A percentile compares a stretch with the other conserved stretches of the same genome.
These are phyloP conservation scores for Angomonas deanei DNA, from an alignment of 208 protist species.

Conservation along the genomic window DNA sequence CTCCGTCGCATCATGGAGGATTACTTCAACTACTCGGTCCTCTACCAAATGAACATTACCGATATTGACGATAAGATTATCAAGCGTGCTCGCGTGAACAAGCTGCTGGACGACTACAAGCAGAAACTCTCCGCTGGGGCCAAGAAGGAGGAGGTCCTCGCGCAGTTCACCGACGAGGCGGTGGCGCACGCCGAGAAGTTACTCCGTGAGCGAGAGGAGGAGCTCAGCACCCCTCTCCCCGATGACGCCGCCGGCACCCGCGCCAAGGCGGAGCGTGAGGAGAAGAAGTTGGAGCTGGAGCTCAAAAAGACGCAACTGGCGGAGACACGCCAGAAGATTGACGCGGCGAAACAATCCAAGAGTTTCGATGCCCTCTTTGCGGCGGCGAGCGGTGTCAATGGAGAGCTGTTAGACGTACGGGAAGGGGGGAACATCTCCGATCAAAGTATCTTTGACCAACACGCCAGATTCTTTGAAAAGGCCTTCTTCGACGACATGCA, in stretches of 20 bases:
- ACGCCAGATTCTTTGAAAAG: slow-evolving; percentile 84
- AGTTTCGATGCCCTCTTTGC: slow-evolving; percentile 48
- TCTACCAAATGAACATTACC: slow-evolving; percentile 97
- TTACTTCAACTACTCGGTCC: slow-evolving; percentile 94
- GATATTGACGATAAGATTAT: slow-evolving; percentile 99
- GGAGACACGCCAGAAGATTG: slow-evolving; percentile 55
- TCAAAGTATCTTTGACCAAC: slow-evolving; percentile 84
- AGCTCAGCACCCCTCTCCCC: slow-evolving; percentile 44
- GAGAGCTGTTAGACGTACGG: slow-evolving; percentile 75
- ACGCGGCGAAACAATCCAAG: slow-evolving; percentile 20
- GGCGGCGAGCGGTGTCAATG: slow-evolving; percentile 61
- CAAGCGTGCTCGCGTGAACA: slow-evolving; percentile 86
- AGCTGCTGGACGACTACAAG: slow-evolving; percentile 80
- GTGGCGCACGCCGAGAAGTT: slow-evolving; percentile 22
- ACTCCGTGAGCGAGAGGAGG: slow-evolving; percentile 24
- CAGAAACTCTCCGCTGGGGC: slow-evolving; percentile 14
- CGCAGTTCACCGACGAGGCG: slow-evolving; percentile 44
- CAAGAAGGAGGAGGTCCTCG: slow-evolving; percentile 30
- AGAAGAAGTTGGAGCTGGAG: slow-evolving; percentile 74
- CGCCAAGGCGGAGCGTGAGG: slow-evolving; percentile 51
- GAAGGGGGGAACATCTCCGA: slow-evolving; percentile 61
- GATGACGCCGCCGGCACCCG: slow-evolving; percentile 34
- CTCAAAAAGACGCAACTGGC: slow-evolving; percentile 62
- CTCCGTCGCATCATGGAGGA: slow-evolving; percentile 95
- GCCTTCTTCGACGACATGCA: slow-evolving; percentile 93